Percentiles rank a stretch among this genome's conserved stretches.
These are phyloP conservation scores for Mucor sp. DNA, from an alignment of 371 early-diverging fungal genomes.

Conservation along the genomic window DNA sequence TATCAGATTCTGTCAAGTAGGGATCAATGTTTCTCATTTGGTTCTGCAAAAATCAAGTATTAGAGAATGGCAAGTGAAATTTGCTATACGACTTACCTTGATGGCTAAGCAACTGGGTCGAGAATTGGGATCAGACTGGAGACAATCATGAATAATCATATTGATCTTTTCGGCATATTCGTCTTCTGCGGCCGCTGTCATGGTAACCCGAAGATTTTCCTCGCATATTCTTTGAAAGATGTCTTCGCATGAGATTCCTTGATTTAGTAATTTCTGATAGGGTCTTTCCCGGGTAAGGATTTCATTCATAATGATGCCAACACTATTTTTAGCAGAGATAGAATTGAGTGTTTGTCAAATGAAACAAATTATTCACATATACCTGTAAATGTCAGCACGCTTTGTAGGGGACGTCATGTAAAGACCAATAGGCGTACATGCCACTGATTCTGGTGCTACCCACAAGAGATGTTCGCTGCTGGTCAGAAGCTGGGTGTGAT, in stretches of 20 bases:
- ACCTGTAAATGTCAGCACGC: slow-evolving; percentile 41
- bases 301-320: slow-evolving; percentile 54
- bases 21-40: slow-evolving; percentile 43
- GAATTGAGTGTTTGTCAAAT: slow-evolving; percentile 28
- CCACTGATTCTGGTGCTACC: slow-evolving; percentile 48
- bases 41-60: background rate
- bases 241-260: background rate
- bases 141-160: slow-evolving; percentile 35
- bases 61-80: background rate
- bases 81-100: background rate
- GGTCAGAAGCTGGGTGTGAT: background rate
- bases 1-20: slow-evolving; percentile 34
- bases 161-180: slow-evolving; percentile 46
- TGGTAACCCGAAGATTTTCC: slow-evolving; percentile 24
- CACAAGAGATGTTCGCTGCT: slow-evolving; percentile 30
- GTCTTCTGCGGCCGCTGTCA: slow-evolving; percentile 26
- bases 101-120: slow-evolving; percentile 31
- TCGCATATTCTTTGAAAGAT: slow-evolving; percentile 24
- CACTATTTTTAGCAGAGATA: slow-evolving; percentile 34
- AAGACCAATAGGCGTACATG: slow-evolving; percentile 20
- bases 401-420: slow-evolving; percentile 39
- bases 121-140: slow-evolving; percentile 18
- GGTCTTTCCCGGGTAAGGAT: slow-evolving; percentile 48
- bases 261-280: slow-evolving; percentile 16
- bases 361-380: background rate